Base-by-base conservation (phyloP, 2,329 filamentous ascomycete genomes). In the Pseudogymnoascus sp. region DNA sequence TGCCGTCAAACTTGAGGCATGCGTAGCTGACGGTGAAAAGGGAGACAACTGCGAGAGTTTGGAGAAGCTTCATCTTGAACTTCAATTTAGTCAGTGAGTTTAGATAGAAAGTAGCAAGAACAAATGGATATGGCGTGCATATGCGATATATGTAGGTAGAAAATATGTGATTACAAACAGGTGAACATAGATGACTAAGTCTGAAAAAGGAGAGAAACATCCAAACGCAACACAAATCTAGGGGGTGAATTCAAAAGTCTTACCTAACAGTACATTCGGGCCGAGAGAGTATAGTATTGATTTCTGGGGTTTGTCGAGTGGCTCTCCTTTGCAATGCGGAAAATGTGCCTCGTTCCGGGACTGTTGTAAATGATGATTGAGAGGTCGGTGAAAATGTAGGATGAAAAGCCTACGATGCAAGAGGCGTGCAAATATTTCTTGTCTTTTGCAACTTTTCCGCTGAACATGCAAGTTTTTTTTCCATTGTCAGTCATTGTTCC, bases 241-340 rank as follows among this genome's bases (percentile, higher is more conserved):
- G 26, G 26, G 15, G 26, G 23, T 53, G 26, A 19, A 26, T 53
- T 3, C 2, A 31, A 53, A 28, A 13, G 23, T 53, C 47, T 53
- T 31, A 53, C 47, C 47, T 53, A 53, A 31, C 47, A 53, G 9
- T 53, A 53, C 4, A 53, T 17, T 53, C 26, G 47, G 47, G 47
- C 47, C 47, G 47, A 53, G 47, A 53, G 47, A 31, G 47, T 53
- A 53, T 53, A 53, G 26, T 31, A 53, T 53, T 53, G 47, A 21
- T 53, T 53, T 9, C 23, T 26, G 4, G 47, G 47, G n/a, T 53
- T 31, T 11, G 26, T 11, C 8, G 47, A 53, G 23, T 53, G 47
- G 15, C n/a, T 11, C 47, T 53, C 47, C n/a, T 53, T 53, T 17
- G 15, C 26, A 26, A 53, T 8, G 9, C 11, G 47, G 15, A 53